Evolutionary conservation across 305 asterid genomes (phyloP).

Genomic region (Ruellia speciosa): DNA sequence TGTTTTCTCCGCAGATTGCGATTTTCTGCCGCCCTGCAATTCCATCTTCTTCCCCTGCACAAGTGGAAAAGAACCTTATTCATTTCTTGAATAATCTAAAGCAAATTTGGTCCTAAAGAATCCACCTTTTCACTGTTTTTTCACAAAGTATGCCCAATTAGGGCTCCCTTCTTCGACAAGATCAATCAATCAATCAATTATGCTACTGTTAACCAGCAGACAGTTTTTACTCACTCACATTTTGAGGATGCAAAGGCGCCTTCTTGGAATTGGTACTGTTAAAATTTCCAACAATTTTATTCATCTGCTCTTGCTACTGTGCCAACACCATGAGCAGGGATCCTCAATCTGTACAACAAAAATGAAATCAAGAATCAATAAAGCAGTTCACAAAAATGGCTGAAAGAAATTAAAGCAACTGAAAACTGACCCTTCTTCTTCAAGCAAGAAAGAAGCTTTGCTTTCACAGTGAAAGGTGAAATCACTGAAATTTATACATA

Average conservation of each 20-base stretch:
- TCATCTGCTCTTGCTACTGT: neutral
- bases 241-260: neutral
- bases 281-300: neutral
- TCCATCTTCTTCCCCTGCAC: constrained; percentile 33
- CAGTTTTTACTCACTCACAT: neutral
- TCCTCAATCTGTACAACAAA: neutral
- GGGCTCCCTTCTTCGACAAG: neutral
- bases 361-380: neutral
- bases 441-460: constrained; percentile 21
- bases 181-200: no score
- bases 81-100: neutral
- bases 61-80: neutral
- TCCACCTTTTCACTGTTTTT: neutral
- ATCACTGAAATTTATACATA: constrained; percentile 17
- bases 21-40: constrained; percentile 19
- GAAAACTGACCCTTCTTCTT: constrained; percentile 11
- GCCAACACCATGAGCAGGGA: neutral
- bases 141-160: neutral
- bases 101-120: neutral
- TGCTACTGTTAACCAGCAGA: neutral
- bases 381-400: neutral
- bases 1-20: neutral
- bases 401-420: neutral
- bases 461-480: constrained; percentile 19
- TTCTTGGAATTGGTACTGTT: neutral